Percentiles rank a stretch among this genome's conserved stretches.
Conservation (phyloP, 805 yeast genomes). For the Alloascoidea africana region DNA sequence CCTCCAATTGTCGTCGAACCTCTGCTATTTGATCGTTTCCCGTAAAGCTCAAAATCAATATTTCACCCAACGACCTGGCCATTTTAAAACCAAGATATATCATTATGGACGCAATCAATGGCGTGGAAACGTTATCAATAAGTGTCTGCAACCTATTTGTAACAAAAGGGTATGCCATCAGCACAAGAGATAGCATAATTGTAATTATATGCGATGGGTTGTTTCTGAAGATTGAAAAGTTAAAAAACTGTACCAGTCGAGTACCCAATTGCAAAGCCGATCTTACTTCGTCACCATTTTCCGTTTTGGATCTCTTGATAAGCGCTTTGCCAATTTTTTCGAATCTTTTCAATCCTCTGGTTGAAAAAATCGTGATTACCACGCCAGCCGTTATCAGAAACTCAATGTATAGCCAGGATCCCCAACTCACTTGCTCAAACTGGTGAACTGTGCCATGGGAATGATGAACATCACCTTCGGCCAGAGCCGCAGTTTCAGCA, state of each 20-base stretch:
- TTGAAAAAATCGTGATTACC: conserved; percentile 18
- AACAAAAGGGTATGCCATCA: conserved; percentile 16
- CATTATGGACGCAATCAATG: conserved; percentile 23
- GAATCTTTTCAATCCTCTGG: conserved; percentile 18
- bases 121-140: conserved; percentile 20
- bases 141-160: conserved; percentile 10
- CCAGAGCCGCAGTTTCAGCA: conserved; percentile 20
- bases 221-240: conserved; percentile 9
- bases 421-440: conserved; percentile 6
- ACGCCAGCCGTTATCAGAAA: conserved; percentile 14
- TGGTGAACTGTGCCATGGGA: conserved; percentile 15
- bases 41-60: conserved; percentile 26
- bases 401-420: conserved; percentile 9
- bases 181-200: conserved; percentile 14
- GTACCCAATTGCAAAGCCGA: conserved; percentile 3
- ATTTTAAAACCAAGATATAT: conserved; percentile 23
- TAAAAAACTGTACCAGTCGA: conserved; percentile 4
- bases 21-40: conserved; percentile 18
- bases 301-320: conserved; percentile 7
- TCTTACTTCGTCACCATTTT: conserved; percentile 6
- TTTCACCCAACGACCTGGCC: conserved; percentile 23
- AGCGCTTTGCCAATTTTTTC: conserved; percentile 15
- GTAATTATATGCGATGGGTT: conserved; percentile 18
- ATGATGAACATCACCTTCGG: conserved; percentile 7
- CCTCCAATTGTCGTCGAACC: conserved; percentile 12